Evolutionary conservation across 2,329 filamentous ascomycete genomes (phyloP), one percentile per base, ranked within the genome.

Genomic region (Diaporthe sp.): DNA sequence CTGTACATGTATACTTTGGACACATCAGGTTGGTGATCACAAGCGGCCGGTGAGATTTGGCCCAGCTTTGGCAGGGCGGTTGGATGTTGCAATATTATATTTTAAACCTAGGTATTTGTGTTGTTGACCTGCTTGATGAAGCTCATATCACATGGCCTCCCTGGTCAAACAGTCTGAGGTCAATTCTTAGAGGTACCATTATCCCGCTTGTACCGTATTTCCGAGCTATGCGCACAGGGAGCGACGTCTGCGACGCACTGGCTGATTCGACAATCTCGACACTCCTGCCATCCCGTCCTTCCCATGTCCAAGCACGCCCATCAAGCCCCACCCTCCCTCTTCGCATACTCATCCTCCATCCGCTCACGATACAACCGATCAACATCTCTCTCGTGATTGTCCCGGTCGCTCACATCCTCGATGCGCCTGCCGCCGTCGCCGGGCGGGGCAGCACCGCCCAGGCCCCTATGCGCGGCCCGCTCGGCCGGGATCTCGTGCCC

Each of bases 341-440:
- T 90, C 60, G 88, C 88, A 77, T 90, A 90, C 81, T 90, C 88
- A 58, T 90, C 88, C 83, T 90, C 88, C 80, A 90, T 89, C 5
- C 83, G 81, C 81, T 89, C 88, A 76, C 89, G 87, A 71, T 90
- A 90, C 55, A 73, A 25, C 12, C 71, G 58, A 37, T 65, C 71
- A 22, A 47, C 55, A 4, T 57, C 71, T 5, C 53, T 39, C 49
- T 65, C 34, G 2, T 44, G 25, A 4, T 37, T 13, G 1, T 12
- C 39, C 17, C 31, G 55, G 17, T 65, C 58, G 49, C 58, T 71
- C 55, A 74, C 65, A 15, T 71, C 72, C 63, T 74, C 72, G 53
- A 74, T 71, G 17, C 55, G 72, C 31, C 72, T 28, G 53, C 65
- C 58, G 55, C 31, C 25, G 17, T 15, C 37, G 9, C 9, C n/a